Percentiles rank a stretch among this genome's conserved stretches.
phyloP scores from a whole-genome alignment of 1,284 basidiomycete species.

The Naganishia sp. region DNA sequence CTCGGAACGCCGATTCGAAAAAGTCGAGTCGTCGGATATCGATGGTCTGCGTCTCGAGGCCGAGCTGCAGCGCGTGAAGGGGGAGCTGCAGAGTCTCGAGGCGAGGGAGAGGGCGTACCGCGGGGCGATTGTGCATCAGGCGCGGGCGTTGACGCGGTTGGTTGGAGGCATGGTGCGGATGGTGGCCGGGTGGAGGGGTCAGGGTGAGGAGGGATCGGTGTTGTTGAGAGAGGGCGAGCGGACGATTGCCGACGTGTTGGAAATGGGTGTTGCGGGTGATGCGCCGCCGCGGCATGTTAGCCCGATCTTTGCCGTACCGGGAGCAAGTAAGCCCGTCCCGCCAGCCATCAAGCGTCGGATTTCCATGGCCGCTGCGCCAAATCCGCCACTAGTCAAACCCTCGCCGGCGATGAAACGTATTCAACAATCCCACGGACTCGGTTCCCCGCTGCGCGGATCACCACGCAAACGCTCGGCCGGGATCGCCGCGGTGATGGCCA shows the following conservation, averaged over 20 bases:
- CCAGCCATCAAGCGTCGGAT: background rate
- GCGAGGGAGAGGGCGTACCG: constrained; percentile 68
- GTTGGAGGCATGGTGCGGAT: constrained; percentile 77
- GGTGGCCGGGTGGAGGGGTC: constrained; percentile 63
- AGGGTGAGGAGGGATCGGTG: constrained; percentile 60
- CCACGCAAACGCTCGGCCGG: constrained; percentile 63
- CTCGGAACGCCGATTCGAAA: constrained; percentile 74
- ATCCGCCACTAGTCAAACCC: constrained; percentile 22
- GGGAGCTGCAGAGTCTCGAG: constrained; percentile 70
- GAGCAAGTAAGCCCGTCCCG: constrained; percentile 20
- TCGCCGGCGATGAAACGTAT: constrained; percentile 35
- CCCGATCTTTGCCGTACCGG: constrained; percentile 25
- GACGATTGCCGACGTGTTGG: constrained; percentile 62
- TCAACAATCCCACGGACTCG: constrained; percentile 7
- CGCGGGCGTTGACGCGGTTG: constrained; percentile 67
- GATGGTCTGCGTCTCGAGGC: constrained; percentile 74
- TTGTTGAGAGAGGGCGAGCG: constrained; percentile 39
- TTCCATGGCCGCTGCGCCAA: background rate
- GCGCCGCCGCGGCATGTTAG: constrained; percentile 31
- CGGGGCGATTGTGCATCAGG: constrained; percentile 66
- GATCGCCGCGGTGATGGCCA: constrained; percentile 31
- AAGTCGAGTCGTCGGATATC: constrained; percentile 70
- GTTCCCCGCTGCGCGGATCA: constrained; percentile 56
- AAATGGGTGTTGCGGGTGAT: constrained; percentile 57
- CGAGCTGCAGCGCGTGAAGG: constrained; percentile 66